A percentile compares a stretch with the other conserved stretches of the same genome.
These are phyloP conservation scores for Pascua guehoae DNA, from an alignment of 1,284 basidiomycete species.

Conservation along the genomic window DNA sequence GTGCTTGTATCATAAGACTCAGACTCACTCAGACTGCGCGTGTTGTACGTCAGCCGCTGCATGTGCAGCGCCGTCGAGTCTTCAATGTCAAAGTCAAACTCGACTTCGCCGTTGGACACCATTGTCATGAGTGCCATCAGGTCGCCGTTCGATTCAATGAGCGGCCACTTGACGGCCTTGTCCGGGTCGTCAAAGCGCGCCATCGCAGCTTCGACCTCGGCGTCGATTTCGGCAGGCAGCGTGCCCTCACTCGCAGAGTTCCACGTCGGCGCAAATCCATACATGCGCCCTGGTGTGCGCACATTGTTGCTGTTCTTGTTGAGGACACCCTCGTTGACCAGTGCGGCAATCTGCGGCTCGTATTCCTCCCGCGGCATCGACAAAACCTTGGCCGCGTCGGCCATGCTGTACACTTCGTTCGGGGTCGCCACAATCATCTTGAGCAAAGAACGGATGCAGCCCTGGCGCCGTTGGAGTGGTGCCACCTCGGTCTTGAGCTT, in stretches of 20 bases:
- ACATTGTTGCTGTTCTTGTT: constrained; percentile 14
- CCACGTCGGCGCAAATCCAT: constrained; percentile 33
- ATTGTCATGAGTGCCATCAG: constrained; percentile 37
- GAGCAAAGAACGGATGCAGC: constrained; percentile 62
- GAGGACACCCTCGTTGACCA: constrained; percentile 35
- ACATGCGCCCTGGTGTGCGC: constrained; percentile 23
- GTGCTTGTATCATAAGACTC: background rate
- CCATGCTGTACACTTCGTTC: constrained; percentile 61
- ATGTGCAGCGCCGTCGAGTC: constrained; percentile 25
- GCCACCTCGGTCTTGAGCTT: background rate
- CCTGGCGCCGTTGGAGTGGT: constrained; percentile 10
- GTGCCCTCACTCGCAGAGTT: constrained; percentile 53
- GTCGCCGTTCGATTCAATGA: constrained; percentile 34
- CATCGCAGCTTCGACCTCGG: constrained; percentile 56
- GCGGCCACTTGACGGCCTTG: constrained; percentile 26
- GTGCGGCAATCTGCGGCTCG: constrained; percentile 51
- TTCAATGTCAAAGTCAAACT: constrained; percentile 30
- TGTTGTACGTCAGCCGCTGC: constrained; percentile 33
- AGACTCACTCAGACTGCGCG: constrained; percentile 35
- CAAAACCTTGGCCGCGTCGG: constrained; percentile 59
- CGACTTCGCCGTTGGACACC: constrained; percentile 37
- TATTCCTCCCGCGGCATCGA: constrained; percentile 56
- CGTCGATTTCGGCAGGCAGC: constrained; percentile 60
- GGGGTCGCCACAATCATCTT: constrained; percentile 75
- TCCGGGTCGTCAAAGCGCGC: constrained; percentile 61